Evolutionary conservation across 306 rosid genomes (phyloP).

Genomic region (Casuarina glauca): DNA sequence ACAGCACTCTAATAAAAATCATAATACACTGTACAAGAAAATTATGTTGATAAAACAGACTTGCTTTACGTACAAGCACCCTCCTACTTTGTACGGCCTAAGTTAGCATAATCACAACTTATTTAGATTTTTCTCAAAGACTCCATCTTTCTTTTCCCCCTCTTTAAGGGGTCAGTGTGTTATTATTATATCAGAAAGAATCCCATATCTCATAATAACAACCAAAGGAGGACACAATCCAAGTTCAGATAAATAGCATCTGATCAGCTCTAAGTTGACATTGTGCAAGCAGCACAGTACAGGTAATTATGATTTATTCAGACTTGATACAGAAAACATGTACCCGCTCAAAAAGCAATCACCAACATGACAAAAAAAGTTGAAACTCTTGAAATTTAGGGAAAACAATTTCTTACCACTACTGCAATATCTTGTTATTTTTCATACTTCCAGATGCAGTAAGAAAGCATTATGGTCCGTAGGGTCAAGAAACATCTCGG

Average conservation of each 20-base stretch:
- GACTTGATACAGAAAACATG: background rate
- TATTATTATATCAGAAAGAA: no score
- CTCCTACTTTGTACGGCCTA: background rate
- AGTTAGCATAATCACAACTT: no score
- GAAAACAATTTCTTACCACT: background rate
- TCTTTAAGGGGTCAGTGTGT: no score
- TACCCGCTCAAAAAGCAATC: background rate
- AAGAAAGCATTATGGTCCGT: background rate
- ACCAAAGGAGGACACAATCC: no score
- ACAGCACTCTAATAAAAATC: background rate
- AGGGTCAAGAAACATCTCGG: background rate
- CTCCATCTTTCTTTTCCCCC: no score
- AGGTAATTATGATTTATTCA: background rate
- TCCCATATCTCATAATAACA: no score
- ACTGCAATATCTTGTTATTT: background rate
- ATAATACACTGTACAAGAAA: background rate
- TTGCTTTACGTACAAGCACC: background rate
- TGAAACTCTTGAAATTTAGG: background rate
- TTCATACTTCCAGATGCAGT: background rate
- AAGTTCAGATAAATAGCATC: background rate
- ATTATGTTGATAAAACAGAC: background rate
- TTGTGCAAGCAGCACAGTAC: background rate
- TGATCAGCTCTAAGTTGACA: background rate
- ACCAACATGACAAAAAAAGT: background rate
- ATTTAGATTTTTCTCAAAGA: no score